These are phyloP conservation scores for Aureobasidium musti DNA, from an alignment of 2,329 filamentous ascomycete genomes.

Conservation along the genomic window DNA sequence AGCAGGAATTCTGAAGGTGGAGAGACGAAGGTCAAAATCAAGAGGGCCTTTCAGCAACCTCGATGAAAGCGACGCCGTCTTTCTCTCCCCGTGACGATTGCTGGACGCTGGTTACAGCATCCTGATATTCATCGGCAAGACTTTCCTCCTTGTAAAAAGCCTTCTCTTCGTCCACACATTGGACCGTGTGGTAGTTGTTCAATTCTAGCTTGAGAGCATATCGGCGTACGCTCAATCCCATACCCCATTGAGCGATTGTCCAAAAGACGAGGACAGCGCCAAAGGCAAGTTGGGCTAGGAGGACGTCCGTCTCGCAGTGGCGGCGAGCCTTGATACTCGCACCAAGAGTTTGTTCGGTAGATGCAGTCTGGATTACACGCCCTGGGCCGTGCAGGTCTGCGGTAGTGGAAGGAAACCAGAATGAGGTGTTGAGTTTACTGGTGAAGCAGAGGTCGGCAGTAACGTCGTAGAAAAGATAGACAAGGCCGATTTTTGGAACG, in stretches of 20 bases:
- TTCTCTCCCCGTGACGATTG: slow-evolving; percentile 3
- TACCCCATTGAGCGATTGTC: slow-evolving; percentile 56
- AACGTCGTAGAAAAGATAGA: slow-evolving; percentile 31
- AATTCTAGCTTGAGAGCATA: slow-evolving; percentile 30
- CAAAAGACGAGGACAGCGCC: slow-evolving; percentile 49
- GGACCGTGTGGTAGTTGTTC: not conserved
- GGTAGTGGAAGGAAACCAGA: slow-evolving; percentile 5
- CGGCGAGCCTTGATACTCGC: slow-evolving; percentile 7
- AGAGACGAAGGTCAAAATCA: slow-evolving; percentile 4
- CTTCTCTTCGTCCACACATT: slow-evolving; percentile 24
- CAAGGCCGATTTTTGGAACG: slow-evolving; percentile 30
- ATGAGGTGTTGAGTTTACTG: slow-evolving; percentile 23
- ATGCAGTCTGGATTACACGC: slow-evolving; percentile 10
- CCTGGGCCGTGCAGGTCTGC: slow-evolving; percentile 19
- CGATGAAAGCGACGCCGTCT: not conserved
- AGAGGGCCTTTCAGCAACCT: slow-evolving; percentile 13
- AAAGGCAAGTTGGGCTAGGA: slow-evolving; percentile 33
- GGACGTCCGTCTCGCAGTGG: slow-evolving; percentile 25
- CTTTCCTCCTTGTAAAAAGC: slow-evolving; percentile 27
- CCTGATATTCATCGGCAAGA: slow-evolving; percentile 10
- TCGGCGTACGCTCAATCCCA: slow-evolving; percentile 27
- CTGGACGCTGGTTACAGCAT: slow-evolving; percentile 14
- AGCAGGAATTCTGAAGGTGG: not conserved
- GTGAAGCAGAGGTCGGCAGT: slow-evolving; percentile 28
- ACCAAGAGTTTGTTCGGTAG: not conserved